Percentiles rank a stretch among this genome's conserved stretches.
phyloP scores from a whole-genome alignment of 768 basidiomycete genomes.

The Tubosaeta sp. region DNA sequence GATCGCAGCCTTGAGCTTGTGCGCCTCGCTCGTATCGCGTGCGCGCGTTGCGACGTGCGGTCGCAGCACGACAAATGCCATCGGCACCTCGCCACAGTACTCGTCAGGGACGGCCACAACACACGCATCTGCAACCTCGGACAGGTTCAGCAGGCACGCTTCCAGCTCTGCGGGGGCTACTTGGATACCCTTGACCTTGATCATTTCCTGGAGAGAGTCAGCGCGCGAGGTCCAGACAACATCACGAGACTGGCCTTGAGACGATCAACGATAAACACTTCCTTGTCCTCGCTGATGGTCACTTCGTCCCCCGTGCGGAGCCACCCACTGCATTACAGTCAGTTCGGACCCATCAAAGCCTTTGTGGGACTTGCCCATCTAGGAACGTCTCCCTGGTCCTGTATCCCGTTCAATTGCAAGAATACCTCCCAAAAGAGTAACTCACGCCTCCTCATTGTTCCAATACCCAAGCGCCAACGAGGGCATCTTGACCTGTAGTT shows the following conservation, averaged over 20 bases:
- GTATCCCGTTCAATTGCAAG: neutral
- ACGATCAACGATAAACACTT: slow-evolving; percentile 60
- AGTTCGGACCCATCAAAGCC: neutral
- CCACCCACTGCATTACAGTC: slow-evolving; percentile 43
- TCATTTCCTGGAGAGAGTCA: slow-evolving; percentile 45
- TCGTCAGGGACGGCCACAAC: slow-evolving; percentile 67
- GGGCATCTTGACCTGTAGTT: slow-evolving; percentile 47
- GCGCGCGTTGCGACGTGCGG: slow-evolving; percentile 35
- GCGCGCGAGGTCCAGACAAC: neutral
- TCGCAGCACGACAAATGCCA: slow-evolving; percentile 61
- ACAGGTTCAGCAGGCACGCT: slow-evolving; percentile 56
- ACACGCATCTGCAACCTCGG: slow-evolving; percentile 57
- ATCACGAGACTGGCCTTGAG: slow-evolving; percentile 42
- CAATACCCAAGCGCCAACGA: slow-evolving; percentile 42
- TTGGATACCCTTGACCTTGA: slow-evolving; percentile 70
- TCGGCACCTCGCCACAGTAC: slow-evolving; percentile 66
- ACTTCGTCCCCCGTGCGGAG: slow-evolving; percentile 67
- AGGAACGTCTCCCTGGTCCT: slow-evolving; percentile 69
- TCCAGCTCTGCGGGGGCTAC: slow-evolving; percentile 74
- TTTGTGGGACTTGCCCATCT: slow-evolving; percentile 47
- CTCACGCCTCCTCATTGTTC: slow-evolving; percentile 60
- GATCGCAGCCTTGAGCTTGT: slow-evolving; percentile 43
- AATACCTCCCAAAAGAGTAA: neutral
- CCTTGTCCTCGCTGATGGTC: slow-evolving; percentile 46
- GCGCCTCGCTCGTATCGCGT: slow-evolving; percentile 25